These are phyloP conservation scores for Termitomyces sp. DNA, from an alignment of 1,284 basidiomycete species.

Conservation along the genomic window DNA sequence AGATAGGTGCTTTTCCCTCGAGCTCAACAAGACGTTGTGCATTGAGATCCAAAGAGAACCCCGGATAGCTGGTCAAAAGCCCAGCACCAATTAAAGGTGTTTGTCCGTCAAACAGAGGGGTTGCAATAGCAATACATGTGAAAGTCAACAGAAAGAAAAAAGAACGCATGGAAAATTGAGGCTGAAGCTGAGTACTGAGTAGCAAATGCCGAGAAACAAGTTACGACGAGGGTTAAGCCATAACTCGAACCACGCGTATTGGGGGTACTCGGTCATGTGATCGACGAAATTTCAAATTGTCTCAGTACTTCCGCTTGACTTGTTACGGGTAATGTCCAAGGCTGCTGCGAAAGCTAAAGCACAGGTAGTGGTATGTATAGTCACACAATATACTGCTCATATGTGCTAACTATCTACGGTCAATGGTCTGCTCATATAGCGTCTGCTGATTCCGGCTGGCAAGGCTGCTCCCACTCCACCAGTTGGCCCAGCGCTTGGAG, in stretches of 20 bases:
- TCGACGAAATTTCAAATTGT: slow-evolving; percentile 1
- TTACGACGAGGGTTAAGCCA: background rate
- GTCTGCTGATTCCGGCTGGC: slow-evolving; percentile 87
- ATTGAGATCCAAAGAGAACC: slow-evolving; percentile 58
- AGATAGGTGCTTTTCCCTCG: slow-evolving; percentile 60
- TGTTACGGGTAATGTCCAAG: slow-evolving; percentile 48
- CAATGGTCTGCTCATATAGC: slow-evolving; percentile 37
- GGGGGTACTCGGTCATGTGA: slow-evolving; percentile 10
- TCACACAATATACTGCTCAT: background rate
- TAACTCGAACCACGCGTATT: no score
- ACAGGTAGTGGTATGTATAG: slow-evolving; percentile 56
- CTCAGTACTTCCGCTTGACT: background rate
- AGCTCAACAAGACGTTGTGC: slow-evolving; percentile 74
- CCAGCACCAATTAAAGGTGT: slow-evolving; percentile 22
- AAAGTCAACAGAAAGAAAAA: slow-evolving; percentile 36
- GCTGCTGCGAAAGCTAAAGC: slow-evolving; percentile 46
- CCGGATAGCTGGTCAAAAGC: slow-evolving; percentile 28
- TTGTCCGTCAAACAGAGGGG: slow-evolving; percentile 28
- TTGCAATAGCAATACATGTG: slow-evolving; percentile 29
- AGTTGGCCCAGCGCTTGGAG: slow-evolving; percentile 95
- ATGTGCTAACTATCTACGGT: slow-evolving; percentile 6
- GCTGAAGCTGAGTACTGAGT: background rate
- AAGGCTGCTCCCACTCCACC: slow-evolving; percentile 96
- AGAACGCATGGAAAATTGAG: slow-evolving; percentile 41
- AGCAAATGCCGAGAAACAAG: background rate